phyloP scores from a whole-genome alignment of 345 rosid genomes.

The Camelina hispida region DNA sequence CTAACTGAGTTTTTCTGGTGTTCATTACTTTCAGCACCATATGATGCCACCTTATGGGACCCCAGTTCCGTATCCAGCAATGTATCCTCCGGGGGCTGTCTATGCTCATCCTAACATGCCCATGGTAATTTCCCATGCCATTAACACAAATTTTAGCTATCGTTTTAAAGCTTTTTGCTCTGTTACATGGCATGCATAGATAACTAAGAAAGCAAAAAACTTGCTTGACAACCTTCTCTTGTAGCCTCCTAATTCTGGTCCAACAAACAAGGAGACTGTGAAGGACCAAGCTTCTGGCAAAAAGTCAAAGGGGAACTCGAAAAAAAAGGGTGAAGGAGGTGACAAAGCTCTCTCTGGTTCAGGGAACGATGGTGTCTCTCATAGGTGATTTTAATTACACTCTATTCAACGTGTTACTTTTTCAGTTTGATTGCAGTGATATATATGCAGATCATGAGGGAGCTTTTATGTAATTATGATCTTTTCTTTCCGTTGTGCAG shows the following conservation, averaged over 20 bases:
- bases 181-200: neutral
- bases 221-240: constrained; percentile 5
- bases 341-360: constrained; percentile 79
- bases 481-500: constrained; percentile 51
- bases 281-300: constrained; percentile 70
- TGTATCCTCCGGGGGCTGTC: constrained; percentile 89
- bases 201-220: constrained; percentile 4
- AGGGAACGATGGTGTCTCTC: constrained; percentile 86
- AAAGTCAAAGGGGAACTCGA: constrained; percentile 65
- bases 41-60: constrained; percentile 90
- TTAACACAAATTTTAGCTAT: neutral
- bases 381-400: constrained; percentile 54
- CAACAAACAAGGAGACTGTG: constrained; percentile 50
- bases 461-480: constrained; percentile 25
- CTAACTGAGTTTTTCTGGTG: constrained; percentile 24
- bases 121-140: constrained; percentile 49
- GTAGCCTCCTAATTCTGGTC: constrained; percentile 65
- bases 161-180: neutral
- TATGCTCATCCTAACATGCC: constrained; percentile 91
- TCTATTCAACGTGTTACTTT: neutral
- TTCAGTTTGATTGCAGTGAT: neutral
- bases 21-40: constrained; percentile 67
- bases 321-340: constrained; percentile 64
- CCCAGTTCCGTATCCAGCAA: constrained; percentile 88
- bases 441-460: constrained; percentile 14